Evolutionary conservation across 805 yeast genomes (phyloP).

Genomic region (Kodamaea lidongshanica): DNA sequence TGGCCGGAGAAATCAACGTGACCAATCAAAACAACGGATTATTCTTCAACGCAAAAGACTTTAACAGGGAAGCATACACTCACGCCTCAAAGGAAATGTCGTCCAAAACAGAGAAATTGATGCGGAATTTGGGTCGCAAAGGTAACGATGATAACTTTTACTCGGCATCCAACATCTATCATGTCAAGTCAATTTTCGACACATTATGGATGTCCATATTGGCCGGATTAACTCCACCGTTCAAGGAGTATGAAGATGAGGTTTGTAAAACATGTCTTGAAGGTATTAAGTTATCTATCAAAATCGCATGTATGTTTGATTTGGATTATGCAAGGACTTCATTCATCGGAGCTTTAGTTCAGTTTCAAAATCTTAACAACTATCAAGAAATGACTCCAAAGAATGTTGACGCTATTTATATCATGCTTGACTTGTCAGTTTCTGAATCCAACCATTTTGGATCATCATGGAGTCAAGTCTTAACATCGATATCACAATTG

Average conservation of each 20-base stretch:
- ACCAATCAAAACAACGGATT: conserved; percentile 17
- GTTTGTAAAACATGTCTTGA: conserved; percentile 67
- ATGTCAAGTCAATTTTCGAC: conserved; percentile 89
- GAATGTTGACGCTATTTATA: conserved; percentile 73
- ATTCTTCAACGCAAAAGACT: conserved; percentile 65
- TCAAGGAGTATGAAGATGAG: conserved; percentile 76
- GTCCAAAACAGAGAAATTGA: conserved; percentile 77
- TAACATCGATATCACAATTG: conserved; percentile 79
- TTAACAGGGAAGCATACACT: conserved; percentile 74
- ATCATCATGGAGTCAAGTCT: conserved; percentile 75
- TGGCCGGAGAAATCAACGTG: conserved; percentile 51
- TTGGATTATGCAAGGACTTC: conserved; percentile 81
- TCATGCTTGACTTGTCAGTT: conserved; percentile 70
- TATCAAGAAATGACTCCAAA: conserved; percentile 71
- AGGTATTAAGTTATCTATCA: conserved; percentile 77
- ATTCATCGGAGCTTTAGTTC: conserved; percentile 83
- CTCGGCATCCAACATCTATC: conserved; percentile 81
- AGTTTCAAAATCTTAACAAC: conserved; percentile 76
- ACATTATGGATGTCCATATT: conserved; percentile 94
- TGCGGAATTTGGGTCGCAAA: conserved; percentile 54
- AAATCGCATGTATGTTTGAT: conserved; percentile 78
- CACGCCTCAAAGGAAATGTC: conserved; percentile 92
- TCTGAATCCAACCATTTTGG: conserved; percentile 70
- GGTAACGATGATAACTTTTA: conserved; percentile 46
- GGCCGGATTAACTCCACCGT: conserved; percentile 91